Conservation (phyloP, 163 green algal genomes). For the Scenedesmus sp. region DNA sequence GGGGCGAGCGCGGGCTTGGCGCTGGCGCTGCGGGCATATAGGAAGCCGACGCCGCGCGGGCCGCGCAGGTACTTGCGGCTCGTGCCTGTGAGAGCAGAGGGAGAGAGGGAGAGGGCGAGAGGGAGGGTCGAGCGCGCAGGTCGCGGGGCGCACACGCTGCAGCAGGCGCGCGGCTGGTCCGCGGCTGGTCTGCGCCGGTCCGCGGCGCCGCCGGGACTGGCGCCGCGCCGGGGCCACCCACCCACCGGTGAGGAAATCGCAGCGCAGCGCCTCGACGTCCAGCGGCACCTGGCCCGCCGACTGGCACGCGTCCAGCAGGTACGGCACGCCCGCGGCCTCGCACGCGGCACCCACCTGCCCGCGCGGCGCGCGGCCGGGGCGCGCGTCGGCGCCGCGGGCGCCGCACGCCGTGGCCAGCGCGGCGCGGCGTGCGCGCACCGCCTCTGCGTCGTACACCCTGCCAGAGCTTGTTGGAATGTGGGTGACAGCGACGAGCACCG, state of each 20-base stretch:
- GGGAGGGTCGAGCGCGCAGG: background rate
- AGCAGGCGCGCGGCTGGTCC: background rate
- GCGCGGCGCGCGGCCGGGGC: too few relatives aligned
- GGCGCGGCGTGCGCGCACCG: too few relatives aligned
- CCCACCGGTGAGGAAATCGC: slow-evolving; percentile 69
- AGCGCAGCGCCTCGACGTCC: slow-evolving; percentile 69
- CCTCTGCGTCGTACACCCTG: slow-evolving; percentile 69
- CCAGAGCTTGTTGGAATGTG: slow-evolving; percentile 78
- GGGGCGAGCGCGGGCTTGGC: background rate
- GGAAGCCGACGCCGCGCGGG: slow-evolving; percentile 69
- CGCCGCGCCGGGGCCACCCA: too few relatives aligned
- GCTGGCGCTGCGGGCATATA: slow-evolving; percentile 50
- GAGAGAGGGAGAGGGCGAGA: background rate
- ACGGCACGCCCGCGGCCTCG: slow-evolving; percentile 59
- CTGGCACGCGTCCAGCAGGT: slow-evolving; percentile 81
- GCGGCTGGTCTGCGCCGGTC: background rate
- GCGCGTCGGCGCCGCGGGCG: too few relatives aligned
- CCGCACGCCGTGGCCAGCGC: too few relatives aligned
- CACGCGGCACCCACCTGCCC: slow-evolving; percentile 43
- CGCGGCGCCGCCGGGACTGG: background rate
- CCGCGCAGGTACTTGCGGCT: slow-evolving; percentile 77
- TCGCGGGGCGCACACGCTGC: background rate
- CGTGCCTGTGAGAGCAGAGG: slow-evolving; percentile 49
- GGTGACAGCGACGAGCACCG: slow-evolving; percentile 65
- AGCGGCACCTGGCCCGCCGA: slow-evolving; percentile 74